Evolutionary conservation across 176 grass and related monocot species (phyloP), one percentile per base, ranked within the genome.

Genomic region (Triticum monococcum): DNA sequence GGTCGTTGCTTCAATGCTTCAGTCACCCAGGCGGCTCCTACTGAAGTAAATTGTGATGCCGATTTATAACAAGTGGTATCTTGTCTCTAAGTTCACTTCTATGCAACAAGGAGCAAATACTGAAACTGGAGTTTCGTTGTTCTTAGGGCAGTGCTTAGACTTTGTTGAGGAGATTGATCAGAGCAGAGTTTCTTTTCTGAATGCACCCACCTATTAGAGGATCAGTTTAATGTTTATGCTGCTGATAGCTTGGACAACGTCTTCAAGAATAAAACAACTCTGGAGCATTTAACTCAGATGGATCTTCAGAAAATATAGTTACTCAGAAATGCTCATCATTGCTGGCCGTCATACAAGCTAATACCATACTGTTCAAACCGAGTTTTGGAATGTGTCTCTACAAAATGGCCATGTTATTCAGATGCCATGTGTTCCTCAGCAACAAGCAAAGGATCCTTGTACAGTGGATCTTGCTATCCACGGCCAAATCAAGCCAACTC

Each of bases 41-140:
- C 52, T 22, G 0, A 87, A 87, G 75, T 46, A 85, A 87, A 69
- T 80, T 68, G 60, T 4, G 2, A 64, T 26, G 9, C 72, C 40
- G 13, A 88, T 69, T 69, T 33, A 77, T 30, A 83, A 72, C 81
- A 89, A 71, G 69, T 89, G 89, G 85, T 79, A 81, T 59, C 22
- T 87, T 75, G 81, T 89, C 33, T 84, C 92, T 17, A 91, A 80
- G 43, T 36, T 36, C 35, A 56, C 13, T 80, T 36, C 31, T 62
- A 57, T 86, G 78, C 10, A 11, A 60, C 4, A 81, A 80, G 72
- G 84, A 87, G 70, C 83, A 87, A 56, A 66, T 87, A 67, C 84
- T 83, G 37, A 64, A 33, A 72, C 30, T 85, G 9, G 89, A 85
- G 84, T 71, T 87, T 17, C 14, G 14, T 17, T 52, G 48, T 5